Conservation (phyloP, 208 protist species). For the Acanthamoeba castellanii region DNA sequence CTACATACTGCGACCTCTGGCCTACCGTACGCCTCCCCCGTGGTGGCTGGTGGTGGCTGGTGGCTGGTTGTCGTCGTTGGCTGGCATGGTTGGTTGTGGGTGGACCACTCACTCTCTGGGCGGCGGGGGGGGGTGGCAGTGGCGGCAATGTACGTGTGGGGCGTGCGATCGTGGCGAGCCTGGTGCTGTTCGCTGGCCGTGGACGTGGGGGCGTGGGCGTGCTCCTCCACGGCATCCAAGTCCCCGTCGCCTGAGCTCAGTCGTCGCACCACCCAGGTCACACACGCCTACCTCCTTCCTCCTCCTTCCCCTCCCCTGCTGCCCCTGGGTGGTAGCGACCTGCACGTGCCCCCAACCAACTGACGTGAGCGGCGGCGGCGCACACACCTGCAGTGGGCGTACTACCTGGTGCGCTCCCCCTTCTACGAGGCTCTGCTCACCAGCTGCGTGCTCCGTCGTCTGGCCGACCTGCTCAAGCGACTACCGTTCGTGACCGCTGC, state of each 20-base stretch:
- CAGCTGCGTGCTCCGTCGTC: background rate
- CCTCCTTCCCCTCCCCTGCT: too few species aligned
- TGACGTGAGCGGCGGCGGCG: background rate
- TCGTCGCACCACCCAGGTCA: background rate
- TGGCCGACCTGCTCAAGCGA: background rate
- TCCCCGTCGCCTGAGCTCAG: background rate
- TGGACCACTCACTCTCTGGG: too few species aligned
- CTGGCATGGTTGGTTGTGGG: too few species aligned
- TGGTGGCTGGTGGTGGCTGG: too few species aligned
- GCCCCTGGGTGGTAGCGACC: too few species aligned
- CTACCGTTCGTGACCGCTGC: background rate
- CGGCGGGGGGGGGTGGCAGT: background rate
- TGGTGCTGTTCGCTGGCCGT: background rate
- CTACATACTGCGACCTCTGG: background rate
- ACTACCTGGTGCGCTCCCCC: background rate
- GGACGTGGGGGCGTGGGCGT: background rate
- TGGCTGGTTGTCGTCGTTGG: too few species aligned
- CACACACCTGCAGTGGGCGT: background rate
- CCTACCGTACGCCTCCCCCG: background rate
- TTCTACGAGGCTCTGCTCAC: background rate
- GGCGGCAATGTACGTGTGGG: conserved; percentile 1
- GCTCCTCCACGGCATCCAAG: background rate
- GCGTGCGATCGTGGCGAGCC: background rate
- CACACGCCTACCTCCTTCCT: too few species aligned
- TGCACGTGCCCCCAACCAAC: background rate